Base-by-base conservation (phyloP, 306 rosid genomes). In the Gynostemma pentaphyllum region DNA sequence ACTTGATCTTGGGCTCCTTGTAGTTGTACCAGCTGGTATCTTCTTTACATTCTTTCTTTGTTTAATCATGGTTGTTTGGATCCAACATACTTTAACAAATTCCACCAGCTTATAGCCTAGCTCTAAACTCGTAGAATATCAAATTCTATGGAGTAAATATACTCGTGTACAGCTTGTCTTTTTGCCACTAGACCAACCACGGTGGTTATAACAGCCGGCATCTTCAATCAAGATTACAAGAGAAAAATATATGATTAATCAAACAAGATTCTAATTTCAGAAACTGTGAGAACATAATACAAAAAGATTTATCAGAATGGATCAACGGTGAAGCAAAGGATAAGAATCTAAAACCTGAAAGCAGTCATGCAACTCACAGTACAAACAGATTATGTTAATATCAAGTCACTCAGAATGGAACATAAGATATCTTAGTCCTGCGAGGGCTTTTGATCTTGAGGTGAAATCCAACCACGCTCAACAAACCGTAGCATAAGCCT, bases 401-500 rank as follows among this genome's bases (percentile, higher is more conserved):
- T n/a, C 50, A 61, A 40, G 49, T 40, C 37, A 40, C 39, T 23
- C 66, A 24, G 5, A 15, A 41, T 61, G 8, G 22, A 13, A 14
- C 13, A 24, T 21, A 23, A 40, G 32, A 61, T 23, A 61, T 40
- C 22, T 61, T 24, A 61, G 50, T 61, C 13, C 37, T 61, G 66
- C 66, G 41, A 40, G 37, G 23, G 50, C 19, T 24, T 61, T 70
- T 73, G 69, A 27, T 72, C 66, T 68, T 78, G 72, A 32, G 81
- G 72, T 46, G 77, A 55, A 64, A 69, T 28, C 50, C 45, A 54
- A 66, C 96, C 96, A 50, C 92, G 83, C 82, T 83, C 96, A 62
- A 91, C 96, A 62, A 91, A 78, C 70, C 66, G 66, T 34, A 85
- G 52, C 83, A 87, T 81, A 68, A 91, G 96, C 73, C 53, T 77